Evolutionary conservation across 2,329 filamentous ascomycete species (phyloP).

Genomic region (Curvularia sp.): DNA sequence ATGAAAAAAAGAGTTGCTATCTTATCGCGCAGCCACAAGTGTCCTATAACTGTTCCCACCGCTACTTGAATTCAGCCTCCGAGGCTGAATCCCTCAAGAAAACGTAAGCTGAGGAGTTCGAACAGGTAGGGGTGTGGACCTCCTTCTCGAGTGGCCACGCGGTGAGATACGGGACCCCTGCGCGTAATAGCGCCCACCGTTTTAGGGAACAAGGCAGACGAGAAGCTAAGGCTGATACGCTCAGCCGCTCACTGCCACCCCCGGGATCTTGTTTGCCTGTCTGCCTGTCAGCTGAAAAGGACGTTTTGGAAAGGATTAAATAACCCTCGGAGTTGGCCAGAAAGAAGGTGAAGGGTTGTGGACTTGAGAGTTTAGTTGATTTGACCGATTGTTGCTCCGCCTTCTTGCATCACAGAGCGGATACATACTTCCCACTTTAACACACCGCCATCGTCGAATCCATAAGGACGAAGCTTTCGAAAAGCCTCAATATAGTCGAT

Average conservation of each 20-base stretch:
- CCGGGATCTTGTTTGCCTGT: not conserved
- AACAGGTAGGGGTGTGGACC: not conserved
- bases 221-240: not conserved
- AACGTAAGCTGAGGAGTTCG: not conserved
- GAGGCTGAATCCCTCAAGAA: not conserved
- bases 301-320: not conserved
- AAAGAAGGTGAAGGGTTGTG: not conserved
- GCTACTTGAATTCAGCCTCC: not conserved
- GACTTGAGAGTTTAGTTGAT: not conserved
- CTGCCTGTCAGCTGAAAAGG: conserved; percentile 3
- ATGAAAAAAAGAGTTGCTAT: not conserved
- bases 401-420: not conserved
- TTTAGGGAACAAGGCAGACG: not conserved
- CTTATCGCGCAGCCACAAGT: not conserved
- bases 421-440: not conserved
- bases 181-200: not conserved
- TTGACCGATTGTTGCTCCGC: not conserved
- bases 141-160: not conserved
- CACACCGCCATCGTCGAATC: not conserved
- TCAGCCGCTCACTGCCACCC: not conserved
- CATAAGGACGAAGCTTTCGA: not conserved
- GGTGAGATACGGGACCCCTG: not conserved
- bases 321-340: not conserved
- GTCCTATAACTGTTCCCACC: not conserved
- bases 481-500: not conserved